Percentiles rank a stretch among this genome's conserved stretches.
These are phyloP conservation scores for Vitis riparia DNA, from an alignment of 164 flowering plant genomes.

Conservation along the genomic window DNA sequence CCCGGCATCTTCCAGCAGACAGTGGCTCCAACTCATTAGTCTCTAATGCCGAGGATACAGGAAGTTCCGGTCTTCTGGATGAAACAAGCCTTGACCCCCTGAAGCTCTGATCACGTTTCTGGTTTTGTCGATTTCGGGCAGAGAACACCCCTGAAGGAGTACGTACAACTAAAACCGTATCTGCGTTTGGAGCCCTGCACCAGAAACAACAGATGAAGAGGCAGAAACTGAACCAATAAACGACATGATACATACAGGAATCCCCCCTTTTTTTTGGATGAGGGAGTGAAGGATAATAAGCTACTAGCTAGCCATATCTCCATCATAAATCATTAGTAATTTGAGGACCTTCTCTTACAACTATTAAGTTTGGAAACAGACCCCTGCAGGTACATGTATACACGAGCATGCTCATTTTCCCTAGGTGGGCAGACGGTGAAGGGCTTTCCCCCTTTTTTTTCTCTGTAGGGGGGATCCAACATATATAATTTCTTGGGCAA, in stretches of 20 bases:
- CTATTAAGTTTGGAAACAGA: too few relatives aligned
- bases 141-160: slow-evolving; percentile 70
- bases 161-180: slow-evolving; percentile 72
- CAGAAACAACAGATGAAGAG: slow-evolving; percentile 5
- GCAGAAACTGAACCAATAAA: neutral
- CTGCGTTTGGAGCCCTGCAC: slow-evolving; percentile 77
- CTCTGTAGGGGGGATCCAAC: too few relatives aligned
- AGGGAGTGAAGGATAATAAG: neutral
- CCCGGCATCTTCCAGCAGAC: slow-evolving; percentile 86
- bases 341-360: too few relatives aligned
- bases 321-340: too few relatives aligned
- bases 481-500: too few relatives aligned
- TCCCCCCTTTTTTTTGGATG: neutral
- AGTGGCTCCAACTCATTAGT: slow-evolving; percentile 49
- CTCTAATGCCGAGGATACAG: slow-evolving; percentile 35
- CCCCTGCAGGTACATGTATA: too few relatives aligned
- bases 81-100: slow-evolving; percentile 64
- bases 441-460: too few relatives aligned
- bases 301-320: too few relatives aligned
- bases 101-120: slow-evolving; percentile 31
- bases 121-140: slow-evolving; percentile 51
- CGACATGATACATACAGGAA: neutral
- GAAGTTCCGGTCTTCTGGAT: slow-evolving; percentile 36
- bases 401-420: too few relatives aligned
- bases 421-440: too few relatives aligned